Evolutionary conservation across 371 early-diverging fungal species (phyloP), one percentile per base, ranked within the genome.

Genomic region (Cokeromyces recurvatus): DNA sequence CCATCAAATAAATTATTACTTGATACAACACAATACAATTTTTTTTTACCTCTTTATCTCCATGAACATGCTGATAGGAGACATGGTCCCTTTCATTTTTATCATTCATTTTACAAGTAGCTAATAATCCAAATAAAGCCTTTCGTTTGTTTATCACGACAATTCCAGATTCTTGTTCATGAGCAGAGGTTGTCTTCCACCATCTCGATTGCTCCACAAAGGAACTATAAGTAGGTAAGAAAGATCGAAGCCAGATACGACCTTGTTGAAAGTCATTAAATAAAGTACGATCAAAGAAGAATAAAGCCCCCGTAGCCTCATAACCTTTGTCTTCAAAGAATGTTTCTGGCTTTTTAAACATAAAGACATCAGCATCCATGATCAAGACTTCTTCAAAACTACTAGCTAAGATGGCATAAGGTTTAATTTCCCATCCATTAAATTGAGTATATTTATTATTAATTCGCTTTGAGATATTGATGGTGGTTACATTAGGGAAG

Each of bases 281-380:
- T 3, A 79, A 60, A 0, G 79, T 77, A 11, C 84, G 77, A 50
- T 87, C 86, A 32, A 74, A 68, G 57, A 82, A 87, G 54, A 84
- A 84, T 2, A 86, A 46, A 0, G 78, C 62, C 6, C 88, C 83
- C 0, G 81, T 77, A 8, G 62, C 52, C 16, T 57, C 39, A 51
- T 84, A 88, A 1, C 76, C 78, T 11, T 65, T 53, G 48, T 78
- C 76, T 7, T 71, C 62, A 57, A 83, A 83, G n/a, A 86, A 44
- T 0, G 47, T 50, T 3, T 66, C 76, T 0, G 90, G 89, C 19
- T 70, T 59, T 46, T 81, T 68, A 49, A 88, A 64, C 59, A 86
- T 82, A 29, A 82, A 71, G 4, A 70, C 83, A 46, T 90, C 90
- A 1, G 89, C 86, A 62, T 90, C 89, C 62, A 87, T 67, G 46